Base-by-base conservation (phyloP, 306 rosid species). In the Rubus parviflorus region DNA sequence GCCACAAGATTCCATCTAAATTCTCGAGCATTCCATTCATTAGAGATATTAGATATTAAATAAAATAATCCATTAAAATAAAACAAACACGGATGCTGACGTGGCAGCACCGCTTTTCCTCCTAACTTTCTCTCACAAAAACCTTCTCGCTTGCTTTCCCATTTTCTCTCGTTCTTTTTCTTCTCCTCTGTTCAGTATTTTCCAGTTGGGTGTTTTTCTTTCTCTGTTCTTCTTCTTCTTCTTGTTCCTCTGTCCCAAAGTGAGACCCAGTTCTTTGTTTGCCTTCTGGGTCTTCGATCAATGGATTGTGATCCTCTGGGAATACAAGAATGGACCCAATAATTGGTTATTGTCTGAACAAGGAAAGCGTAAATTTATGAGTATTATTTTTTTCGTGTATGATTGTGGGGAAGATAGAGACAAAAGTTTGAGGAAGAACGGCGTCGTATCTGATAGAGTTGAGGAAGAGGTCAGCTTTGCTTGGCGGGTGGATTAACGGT, bases 1-100 rank as follows among this genome's bases (percentile, higher is more conserved):
- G 82, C 96, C 96, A 90, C 93, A 87, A 79, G 93, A 90, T 87
- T 56, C 79, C 85, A 82, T 84, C 74, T 2, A 77, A 68, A 52
- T 74, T 85, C 93, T 85, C 76, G 67, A 75, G 75, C 77, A 58
- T 86, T 86, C 87, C n/a, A 47, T 8, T 74, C 11, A 7, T 16
- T n/a, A n/a, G n/a, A n/a, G n/a, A n/a, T n/a, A n/a, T n/a, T 51
- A 23, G 1, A 46, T 30, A 40, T 17, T 10, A 11, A 13, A 17
- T 0, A 12, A 37, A 16, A n/a, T n/a, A 70, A 40, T 11, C 1
- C 22, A 48, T 35, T 8, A 7, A 64, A 30, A 62, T 60, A 66
- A 70, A 74, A 77, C 57, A 84, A 63, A 67, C 25, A 53, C 47
- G 53, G 77, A 52, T 11, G 79, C 85, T 74, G 82, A 90, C 78